A percentile compares a stretch with the other conserved stretches of the same genome.
Evolutionary conservation across 1,139 yeast species (phyloP).

Genomic region (Suhomyces guaymorum): DNA sequence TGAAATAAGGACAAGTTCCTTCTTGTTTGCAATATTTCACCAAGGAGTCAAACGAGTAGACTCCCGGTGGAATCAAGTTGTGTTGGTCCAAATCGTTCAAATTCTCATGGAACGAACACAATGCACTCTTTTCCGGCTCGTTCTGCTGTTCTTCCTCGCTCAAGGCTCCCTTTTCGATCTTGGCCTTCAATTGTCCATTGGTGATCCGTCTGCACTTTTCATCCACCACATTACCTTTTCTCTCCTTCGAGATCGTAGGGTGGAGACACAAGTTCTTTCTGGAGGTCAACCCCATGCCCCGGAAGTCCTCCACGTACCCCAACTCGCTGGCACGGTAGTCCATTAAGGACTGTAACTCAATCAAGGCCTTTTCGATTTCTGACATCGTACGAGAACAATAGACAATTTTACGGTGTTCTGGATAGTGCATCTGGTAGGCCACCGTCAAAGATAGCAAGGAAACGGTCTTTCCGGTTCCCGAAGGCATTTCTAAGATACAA

Average conservation of each 20-base stretch:
- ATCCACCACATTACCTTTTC: constrained; percentile 93
- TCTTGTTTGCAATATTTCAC: constrained; percentile 72
- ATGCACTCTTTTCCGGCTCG: constrained; percentile 32
- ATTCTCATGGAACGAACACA: constrained; percentile 90
- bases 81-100: constrained; percentile 84
- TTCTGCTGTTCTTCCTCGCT: constrained; percentile 52
- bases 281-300: constrained; percentile 91
- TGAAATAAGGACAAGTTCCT: constrained; percentile 92
- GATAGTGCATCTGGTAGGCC: constrained; percentile 93
- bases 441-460: constrained; percentile 87
- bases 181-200: constrained; percentile 79
- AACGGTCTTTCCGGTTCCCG: constrained; percentile 98
- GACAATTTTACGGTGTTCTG: constrained; percentile 90
- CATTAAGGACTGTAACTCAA: constrained; percentile 90
- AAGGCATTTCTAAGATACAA: constrained; percentile 97
- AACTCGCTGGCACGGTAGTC: constrained; percentile 77
- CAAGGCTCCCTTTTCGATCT: constrained; percentile 57
- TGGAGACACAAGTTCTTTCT: constrained; percentile 93
- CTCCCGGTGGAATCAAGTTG: constrained; percentile 87
- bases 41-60: constrained; percentile 86
- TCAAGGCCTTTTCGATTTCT: constrained; percentile 94
- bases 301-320: constrained; percentile 81
- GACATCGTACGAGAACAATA: constrained; percentile 99
- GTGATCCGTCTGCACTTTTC: constrained; percentile 95
- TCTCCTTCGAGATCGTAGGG: constrained; percentile 82